Conservation (phyloP, 2,329 filamentous ascomycete genomes). For the Chalara sp. region DNA sequence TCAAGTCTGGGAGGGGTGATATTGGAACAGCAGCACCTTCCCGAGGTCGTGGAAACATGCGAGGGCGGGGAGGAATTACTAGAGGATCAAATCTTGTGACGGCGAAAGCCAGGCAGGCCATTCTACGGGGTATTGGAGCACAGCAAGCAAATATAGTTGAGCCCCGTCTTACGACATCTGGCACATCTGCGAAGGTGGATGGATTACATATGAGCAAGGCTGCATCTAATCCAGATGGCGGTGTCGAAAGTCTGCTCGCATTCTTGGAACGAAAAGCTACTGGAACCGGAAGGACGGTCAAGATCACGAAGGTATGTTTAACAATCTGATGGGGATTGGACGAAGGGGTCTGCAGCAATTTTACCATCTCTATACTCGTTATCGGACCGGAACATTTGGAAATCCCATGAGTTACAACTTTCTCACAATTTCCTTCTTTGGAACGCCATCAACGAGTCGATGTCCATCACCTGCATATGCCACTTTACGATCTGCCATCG, state of each 20-base stretch:
- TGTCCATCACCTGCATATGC: conserved; percentile 18
- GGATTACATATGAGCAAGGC: conserved; percentile 66
- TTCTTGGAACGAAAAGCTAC: conserved; percentile 68
- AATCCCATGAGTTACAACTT: conserved; percentile 19
- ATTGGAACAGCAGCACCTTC: conserved; percentile 10
- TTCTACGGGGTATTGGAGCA: conserved; percentile 32
- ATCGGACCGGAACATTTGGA: conserved; percentile 1
- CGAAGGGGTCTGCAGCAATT: conserved; percentile 25
- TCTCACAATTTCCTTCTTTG: conserved; percentile 31
- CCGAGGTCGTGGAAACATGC: conserved; percentile 13
- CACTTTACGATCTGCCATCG: conserved; percentile 21
- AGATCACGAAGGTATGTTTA: conserved; percentile 72
- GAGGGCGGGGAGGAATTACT: conserved; percentile 23
- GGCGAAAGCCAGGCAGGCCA: conserved; percentile 19
- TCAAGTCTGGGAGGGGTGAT: conserved; percentile 20
- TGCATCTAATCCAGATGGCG: conserved; percentile 57
- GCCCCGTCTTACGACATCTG: conserved; percentile 18
- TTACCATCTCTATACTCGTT: conserved; percentile 32
- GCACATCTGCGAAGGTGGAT: conserved; percentile 36
- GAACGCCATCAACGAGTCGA: conserved; percentile 27
- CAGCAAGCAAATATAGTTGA: conserved; percentile 23
- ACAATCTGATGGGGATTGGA: conserved; percentile 36
- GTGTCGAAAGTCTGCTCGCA: conserved; percentile 54
- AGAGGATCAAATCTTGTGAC: conserved; percentile 25
- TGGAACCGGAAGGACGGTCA: conserved; percentile 40